phyloP scores from a whole-genome alignment of 2,329 filamentous ascomycete species.

The Diaporthe citri region DNA sequence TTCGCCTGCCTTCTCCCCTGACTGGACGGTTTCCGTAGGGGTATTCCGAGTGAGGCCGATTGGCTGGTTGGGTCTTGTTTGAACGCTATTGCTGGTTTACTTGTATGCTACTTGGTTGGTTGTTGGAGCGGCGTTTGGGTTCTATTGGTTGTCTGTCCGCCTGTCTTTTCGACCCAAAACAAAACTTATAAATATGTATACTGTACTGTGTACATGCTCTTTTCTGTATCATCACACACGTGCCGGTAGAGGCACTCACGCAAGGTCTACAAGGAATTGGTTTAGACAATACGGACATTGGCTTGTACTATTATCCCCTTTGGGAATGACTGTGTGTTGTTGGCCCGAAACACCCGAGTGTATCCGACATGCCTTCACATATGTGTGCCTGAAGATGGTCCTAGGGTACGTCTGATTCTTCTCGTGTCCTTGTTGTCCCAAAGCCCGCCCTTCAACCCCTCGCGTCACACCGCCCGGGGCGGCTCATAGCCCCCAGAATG shows the following conservation, averaged over 20 bases:
- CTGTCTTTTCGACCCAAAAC: no score
- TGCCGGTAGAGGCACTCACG: not conserved
- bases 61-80: not conserved
- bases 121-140: slow-evolving; percentile 17
- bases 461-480: no score
- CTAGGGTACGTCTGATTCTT: not conserved
- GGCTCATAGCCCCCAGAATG: no score
- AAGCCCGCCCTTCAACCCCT: no score
- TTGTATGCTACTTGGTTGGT: not conserved
- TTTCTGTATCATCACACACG: slow-evolving; percentile 5
- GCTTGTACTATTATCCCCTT: not conserved
- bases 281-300: not conserved
- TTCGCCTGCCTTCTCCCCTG: not conserved
- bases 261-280: not conserved
- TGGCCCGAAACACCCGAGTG: not conserved
- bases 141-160: not conserved
- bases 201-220: not conserved
- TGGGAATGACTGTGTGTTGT: not conserved
- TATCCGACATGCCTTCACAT: not conserved
- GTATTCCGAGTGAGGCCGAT: fast-evolving
- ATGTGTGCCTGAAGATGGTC: not conserved
- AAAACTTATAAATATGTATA: not conserved
- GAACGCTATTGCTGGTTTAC: not conserved
- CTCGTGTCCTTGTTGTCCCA: no score
- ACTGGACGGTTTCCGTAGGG: not conserved